phyloP scores from a whole-genome alignment of 106 monocot genomes.

The Acorus gramineus region DNA sequence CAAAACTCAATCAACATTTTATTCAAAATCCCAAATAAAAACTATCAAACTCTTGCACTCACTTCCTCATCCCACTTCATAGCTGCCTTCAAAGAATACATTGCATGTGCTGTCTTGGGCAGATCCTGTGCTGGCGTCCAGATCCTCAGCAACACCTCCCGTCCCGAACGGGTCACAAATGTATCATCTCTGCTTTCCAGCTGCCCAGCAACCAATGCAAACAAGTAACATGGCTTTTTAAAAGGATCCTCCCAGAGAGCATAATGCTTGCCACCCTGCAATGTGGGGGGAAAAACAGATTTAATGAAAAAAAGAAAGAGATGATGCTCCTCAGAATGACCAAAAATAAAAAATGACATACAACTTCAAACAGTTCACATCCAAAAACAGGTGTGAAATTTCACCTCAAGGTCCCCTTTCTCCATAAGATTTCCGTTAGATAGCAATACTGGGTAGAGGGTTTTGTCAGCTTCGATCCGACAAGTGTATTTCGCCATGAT shows the following conservation, averaged over 20 bases:
- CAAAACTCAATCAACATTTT: too few relatives aligned
- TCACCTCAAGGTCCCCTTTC: constrained; percentile 80
- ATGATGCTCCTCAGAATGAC: too few relatives aligned
- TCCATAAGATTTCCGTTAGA: constrained; percentile 94
- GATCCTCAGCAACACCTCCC: neutral
- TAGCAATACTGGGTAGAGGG: constrained; percentile 77
- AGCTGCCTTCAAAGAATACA: neutral
- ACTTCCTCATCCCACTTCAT: constrained; percentile 6
- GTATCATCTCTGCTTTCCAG: constrained; percentile 86
- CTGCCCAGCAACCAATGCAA: constrained; percentile 92
- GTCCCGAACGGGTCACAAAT: constrained; percentile 7
- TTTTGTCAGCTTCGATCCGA: constrained; percentile 85
- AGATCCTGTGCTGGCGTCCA: neutral
- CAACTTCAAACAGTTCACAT: neutral
- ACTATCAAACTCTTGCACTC: too few relatives aligned
- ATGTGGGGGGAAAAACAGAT: neutral
- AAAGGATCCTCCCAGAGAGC: constrained; percentile 91
- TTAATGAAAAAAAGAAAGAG: neutral
- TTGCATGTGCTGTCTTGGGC: neutral
- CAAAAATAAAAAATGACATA: neutral
- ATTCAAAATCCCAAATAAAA: too few relatives aligned
- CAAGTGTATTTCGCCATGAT: constrained; percentile 94
- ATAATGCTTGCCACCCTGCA: constrained; percentile 87
- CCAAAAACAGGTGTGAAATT: neutral
- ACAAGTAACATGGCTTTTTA: constrained; percentile 94